Evolutionary conservation across 2,329 filamentous ascomycete genomes (phyloP).

Genomic region (Colletotrichum navitas): DNA sequence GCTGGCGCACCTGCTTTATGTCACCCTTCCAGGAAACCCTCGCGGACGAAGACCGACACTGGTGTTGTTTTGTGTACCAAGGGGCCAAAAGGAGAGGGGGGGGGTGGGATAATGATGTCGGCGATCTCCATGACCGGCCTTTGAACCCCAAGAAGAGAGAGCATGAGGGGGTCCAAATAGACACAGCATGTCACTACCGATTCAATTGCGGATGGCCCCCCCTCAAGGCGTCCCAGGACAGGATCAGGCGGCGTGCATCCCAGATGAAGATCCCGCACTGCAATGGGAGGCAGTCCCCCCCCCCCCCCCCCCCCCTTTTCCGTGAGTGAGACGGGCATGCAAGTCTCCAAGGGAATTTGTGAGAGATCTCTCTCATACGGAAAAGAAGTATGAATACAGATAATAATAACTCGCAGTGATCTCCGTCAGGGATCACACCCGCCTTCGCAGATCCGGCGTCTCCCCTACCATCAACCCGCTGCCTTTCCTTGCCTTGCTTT

Average conservation of each 20-base stretch:
- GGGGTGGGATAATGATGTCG: background rate
- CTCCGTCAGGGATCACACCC: slow-evolving; percentile 29
- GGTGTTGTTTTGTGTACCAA: background rate
- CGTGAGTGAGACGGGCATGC: slow-evolving; percentile 14
- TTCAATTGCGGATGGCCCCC: background rate
- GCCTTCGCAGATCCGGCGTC: background rate
- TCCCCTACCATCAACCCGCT: background rate
- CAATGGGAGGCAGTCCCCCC: background rate
- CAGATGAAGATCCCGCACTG: slow-evolving; percentile 30
- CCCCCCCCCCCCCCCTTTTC: background rate
- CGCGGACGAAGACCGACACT: background rate
- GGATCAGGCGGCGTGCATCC: slow-evolving; percentile 8
- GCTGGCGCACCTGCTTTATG: background rate
- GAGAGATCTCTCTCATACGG: background rate
- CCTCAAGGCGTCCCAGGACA: slow-evolving; percentile 1
- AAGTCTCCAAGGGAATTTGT: slow-evolving; percentile 5
- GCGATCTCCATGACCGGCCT: background rate
- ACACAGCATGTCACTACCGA: background rate
- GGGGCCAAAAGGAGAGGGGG: background rate
- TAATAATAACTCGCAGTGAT: slow-evolving; percentile 18
- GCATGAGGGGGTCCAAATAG: background rate
- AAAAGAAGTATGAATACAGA: background rate
- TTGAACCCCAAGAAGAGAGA: background rate
- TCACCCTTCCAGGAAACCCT: background rate
- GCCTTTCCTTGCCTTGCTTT: background rate